These are phyloP conservation scores for Cercospora nicotianae DNA, from an alignment of 2,329 filamentous ascomycete genomes.

Conservation along the genomic window DNA sequence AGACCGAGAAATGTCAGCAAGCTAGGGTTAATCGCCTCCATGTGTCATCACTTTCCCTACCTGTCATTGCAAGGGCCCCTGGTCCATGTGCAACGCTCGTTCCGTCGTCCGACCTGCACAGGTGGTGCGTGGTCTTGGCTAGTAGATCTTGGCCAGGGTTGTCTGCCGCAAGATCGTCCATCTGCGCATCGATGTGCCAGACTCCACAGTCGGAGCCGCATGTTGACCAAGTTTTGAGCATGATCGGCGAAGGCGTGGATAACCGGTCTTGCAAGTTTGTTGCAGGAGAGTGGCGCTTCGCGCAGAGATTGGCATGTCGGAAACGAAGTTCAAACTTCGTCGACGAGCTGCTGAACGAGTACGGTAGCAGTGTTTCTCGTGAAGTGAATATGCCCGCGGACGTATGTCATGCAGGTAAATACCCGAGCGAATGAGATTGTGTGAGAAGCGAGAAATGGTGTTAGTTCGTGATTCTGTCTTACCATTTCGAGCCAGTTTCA, in stretches of 20 bases:
- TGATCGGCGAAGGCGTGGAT: background rate
- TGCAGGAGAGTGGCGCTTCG: background rate
- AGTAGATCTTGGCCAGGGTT: background rate
- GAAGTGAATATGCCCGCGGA: background rate
- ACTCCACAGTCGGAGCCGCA: background rate
- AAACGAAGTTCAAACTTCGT: background rate
- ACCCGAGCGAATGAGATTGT: background rate
- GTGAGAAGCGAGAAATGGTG: background rate
- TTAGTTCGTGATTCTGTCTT: background rate
- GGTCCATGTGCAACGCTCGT: background rate
- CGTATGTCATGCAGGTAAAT: background rate
- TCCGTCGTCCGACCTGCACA: background rate
- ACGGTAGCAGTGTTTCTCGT: background rate
- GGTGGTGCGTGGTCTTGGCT: conserved; percentile 1
- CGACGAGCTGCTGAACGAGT: background rate
- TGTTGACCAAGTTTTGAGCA: background rate
- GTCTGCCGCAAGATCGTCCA: background rate
- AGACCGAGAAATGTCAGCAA: conserved; percentile 1
- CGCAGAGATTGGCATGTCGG: background rate
- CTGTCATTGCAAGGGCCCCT: background rate
- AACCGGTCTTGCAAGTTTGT: background rate
- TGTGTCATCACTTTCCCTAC: background rate
- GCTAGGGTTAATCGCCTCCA: background rate
- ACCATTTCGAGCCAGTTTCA: background rate
- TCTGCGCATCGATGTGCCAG: background rate